Conservation (phyloP, 2,329 filamentous ascomycete species). For the Arthroderma uncinatum region DNA sequence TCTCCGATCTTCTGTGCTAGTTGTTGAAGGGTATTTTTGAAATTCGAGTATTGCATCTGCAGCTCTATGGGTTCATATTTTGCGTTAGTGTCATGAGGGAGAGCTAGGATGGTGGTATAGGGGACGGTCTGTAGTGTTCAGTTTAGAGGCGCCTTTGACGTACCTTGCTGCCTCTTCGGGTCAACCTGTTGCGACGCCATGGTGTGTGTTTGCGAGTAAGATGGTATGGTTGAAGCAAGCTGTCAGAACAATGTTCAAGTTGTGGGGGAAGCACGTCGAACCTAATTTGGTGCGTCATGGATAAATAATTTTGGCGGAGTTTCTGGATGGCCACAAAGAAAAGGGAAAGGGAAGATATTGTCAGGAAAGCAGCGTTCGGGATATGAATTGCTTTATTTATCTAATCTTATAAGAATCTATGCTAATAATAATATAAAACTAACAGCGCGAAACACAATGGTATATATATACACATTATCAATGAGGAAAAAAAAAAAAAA, state of each 20-base stretch:
- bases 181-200: slow-evolving; percentile 34
- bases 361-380: too few relatives aligned
- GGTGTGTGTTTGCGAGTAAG: slow-evolving; percentile 5
- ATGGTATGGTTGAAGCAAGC: neutral
- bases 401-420: neutral
- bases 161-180: slow-evolving; percentile 40
- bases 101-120: too few relatives aligned
- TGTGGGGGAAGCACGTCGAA: neutral
- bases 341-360: too few relatives aligned
- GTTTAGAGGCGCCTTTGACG: slow-evolving; percentile 4
- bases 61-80: too few relatives aligned
- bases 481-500: neutral
- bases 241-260: neutral
- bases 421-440: neutral
- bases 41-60: slow-evolving; percentile 41
- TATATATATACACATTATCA: slow-evolving; percentile 2
- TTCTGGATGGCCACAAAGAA: too few relatives aligned
- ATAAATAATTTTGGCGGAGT: neutral
- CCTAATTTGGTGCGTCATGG: neutral
- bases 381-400: neutral
- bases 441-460: neutral
- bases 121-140: neutral
- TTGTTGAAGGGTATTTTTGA: slow-evolving; percentile 68
- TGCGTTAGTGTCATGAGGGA: too few relatives aligned
- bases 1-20: slow-evolving; percentile 94